Percentiles rank a stretch among this genome's conserved stretches.
Evolutionary conservation across 305 asterid genomes (phyloP).

Genomic region (Fraxinus velutina): DNA sequence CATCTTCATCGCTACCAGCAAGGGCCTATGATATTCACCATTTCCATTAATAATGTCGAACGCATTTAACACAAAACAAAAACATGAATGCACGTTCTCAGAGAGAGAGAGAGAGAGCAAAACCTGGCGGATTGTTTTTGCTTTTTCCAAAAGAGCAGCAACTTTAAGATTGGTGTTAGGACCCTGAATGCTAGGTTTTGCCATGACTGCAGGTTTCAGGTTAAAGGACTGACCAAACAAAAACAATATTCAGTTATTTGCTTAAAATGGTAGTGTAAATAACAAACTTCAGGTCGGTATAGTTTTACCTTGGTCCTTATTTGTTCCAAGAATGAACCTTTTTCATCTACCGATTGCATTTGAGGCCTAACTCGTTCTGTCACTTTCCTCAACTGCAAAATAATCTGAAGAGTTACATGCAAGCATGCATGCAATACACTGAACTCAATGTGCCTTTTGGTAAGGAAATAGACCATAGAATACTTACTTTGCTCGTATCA

Average conservation of each 20-base stretch:
- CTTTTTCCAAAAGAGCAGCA: conserved; percentile 48
- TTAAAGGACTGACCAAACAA: conserved; percentile 66
- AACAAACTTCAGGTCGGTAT: conserved; percentile 6
- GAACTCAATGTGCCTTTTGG: conserved; percentile 10
- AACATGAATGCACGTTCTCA: not conserved
- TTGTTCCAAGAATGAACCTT: conserved; percentile 74
- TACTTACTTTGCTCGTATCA: conserved; percentile 80
- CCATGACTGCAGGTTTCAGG: conserved; percentile 65
- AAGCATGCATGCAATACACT: not conserved
- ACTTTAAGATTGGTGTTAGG: conserved; percentile 68
- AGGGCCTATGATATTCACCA: conserved; percentile 31
- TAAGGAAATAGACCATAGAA: conserved; percentile 4
- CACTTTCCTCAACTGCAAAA: conserved; percentile 78
- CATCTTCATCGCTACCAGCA: conserved; percentile 52
- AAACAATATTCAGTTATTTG: conserved; percentile 30
- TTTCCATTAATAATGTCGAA: not conserved
- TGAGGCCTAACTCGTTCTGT: conserved; percentile 53
- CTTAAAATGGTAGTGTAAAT: conserved; percentile 12
- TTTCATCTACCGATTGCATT: conserved; percentile 53
- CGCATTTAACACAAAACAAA: not conserved
- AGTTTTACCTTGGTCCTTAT: conserved; percentile 72
- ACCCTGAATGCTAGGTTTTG: conserved; percentile 70
- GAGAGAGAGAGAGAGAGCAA: conserved; percentile 5
- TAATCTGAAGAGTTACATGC: conserved; percentile 24
- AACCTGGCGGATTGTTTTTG: conserved; percentile 53